These are phyloP conservation scores for Epichloe brachyelytri DNA, from an alignment of 2,329 filamentous ascomycete species.

Conservation along the genomic window DNA sequence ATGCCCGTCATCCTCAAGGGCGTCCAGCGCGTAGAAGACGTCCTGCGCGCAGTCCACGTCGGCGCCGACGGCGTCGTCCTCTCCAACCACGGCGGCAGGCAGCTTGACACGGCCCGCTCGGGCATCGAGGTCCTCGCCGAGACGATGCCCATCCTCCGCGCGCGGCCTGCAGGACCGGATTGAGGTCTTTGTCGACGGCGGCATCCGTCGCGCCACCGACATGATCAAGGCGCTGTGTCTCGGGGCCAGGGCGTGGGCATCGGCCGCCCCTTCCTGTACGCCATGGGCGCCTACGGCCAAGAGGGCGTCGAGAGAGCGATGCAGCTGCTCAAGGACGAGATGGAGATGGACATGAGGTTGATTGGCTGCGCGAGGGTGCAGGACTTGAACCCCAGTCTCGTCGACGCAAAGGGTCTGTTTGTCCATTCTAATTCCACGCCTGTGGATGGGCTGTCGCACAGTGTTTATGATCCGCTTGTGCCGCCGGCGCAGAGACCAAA, in stretches of 20 bases:
- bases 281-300: constrained; percentile 85
- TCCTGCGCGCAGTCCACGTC: constrained; percentile 68
- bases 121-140: constrained; percentile 85
- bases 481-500: constrained; percentile 38
- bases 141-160: constrained; percentile 75
- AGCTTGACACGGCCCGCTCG: constrained; percentile 83
- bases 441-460: constrained; percentile 31
- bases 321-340: constrained; percentile 85
- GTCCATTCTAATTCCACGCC: constrained; percentile 37
- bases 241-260: constrained; percentile 89
- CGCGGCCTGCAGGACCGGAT: constrained; percentile 62
- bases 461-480: constrained; percentile 41
- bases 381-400: constrained; percentile 65
- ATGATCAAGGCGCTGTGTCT: constrained; percentile 92
- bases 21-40: constrained; percentile 91
- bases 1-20: constrained; percentile 97
- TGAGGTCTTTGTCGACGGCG: constrained; percentile 85
- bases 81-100: constrained; percentile 89
- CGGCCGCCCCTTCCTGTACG: constrained; percentile 86
- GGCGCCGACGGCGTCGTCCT: constrained; percentile 85
- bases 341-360: constrained; percentile 98
- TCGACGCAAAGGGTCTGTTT: constrained; percentile 62
- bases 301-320: constrained; percentile 84
- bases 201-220: constrained; percentile 79
- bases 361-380: constrained; percentile 66